Evolutionary conservation across 306 rosid species (phyloP), one percentile per base, ranked within the genome.

Genomic region (Trichosanthes cucumerina): DNA sequence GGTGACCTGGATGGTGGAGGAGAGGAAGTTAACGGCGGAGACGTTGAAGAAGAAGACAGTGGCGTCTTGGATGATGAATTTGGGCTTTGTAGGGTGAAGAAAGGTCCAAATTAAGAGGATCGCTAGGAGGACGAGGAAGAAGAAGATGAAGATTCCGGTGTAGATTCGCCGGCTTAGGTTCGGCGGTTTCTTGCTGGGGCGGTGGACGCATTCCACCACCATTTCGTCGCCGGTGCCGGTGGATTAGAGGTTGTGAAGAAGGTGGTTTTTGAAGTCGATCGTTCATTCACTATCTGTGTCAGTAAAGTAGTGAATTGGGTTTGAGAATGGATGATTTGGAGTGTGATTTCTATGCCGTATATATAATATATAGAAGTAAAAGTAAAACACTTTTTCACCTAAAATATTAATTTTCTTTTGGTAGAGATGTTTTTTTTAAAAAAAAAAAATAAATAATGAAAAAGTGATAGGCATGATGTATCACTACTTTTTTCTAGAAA

Each of bases 31-130:
- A 1, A 96, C 83, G 3, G 60, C 57, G 76, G 90, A 77, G 85
- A 88, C 83, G 86, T 96, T 96, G 91, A 96, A 96, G 83, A 90
- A 85, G 80, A 69, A 91, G 0, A 96, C 88, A 82, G 99, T 93
- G 82, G 88, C 91, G 82, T 96, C 99, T 71, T 91, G 90, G 82
- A 96, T 96, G 23, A 87, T 6, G 87, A 96, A 96, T 19, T 87
- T 78, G 3, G 98, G 99, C 21, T 93, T 93, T 0, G 92, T 60
- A 0, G 99, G 99, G 66, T 82, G 87, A 1, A 96, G 89, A 23
- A 88, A 36, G 2, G 93, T 91, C 98, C 98, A 96, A 43, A 93
- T 73, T 28, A 96, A 18, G 1, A 96, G 93, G 74, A 96, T 78
- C 0, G 81, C 77, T 0, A 91, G 2, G 0, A 92, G 82, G 10